Conservation (phyloP, 1,284 basidiomycete species). For the Melampsora larici-populina region DNA sequence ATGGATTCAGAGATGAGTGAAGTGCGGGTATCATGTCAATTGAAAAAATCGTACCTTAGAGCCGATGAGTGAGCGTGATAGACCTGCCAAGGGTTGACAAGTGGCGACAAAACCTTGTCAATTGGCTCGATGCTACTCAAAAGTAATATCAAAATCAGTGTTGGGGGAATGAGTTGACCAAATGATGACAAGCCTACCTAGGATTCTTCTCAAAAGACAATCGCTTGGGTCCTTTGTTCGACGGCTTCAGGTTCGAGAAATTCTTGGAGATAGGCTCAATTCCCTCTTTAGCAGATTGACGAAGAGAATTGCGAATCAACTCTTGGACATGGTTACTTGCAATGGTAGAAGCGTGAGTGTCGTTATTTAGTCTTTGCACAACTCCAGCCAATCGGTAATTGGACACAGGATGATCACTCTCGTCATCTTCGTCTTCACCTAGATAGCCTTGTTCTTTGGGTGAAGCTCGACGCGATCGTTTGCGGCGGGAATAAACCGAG, state of each 20-base stretch:
- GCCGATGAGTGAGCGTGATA: background rate
- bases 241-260: background rate
- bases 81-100: background rate
- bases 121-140: background rate
- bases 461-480: background rate
- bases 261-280: background rate
- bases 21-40: background rate
- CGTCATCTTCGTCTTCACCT: conserved; percentile 12
- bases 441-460: background rate
- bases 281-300: background rate
- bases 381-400: background rate
- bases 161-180: too few species aligned
- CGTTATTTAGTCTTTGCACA: background rate
- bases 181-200: background rate
- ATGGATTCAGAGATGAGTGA: background rate
- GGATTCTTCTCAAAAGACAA: background rate
- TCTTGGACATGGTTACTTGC: background rate
- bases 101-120: background rate
- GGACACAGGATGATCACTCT: background rate
- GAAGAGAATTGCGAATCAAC: background rate
- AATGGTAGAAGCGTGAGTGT: background rate
- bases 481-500: background rate
- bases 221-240: background rate
- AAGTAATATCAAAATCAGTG: too few species aligned
- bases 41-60: background rate